Base-by-base conservation (phyloP, 108 stramenopile species). In the Conticribra weissflogii region DNA sequence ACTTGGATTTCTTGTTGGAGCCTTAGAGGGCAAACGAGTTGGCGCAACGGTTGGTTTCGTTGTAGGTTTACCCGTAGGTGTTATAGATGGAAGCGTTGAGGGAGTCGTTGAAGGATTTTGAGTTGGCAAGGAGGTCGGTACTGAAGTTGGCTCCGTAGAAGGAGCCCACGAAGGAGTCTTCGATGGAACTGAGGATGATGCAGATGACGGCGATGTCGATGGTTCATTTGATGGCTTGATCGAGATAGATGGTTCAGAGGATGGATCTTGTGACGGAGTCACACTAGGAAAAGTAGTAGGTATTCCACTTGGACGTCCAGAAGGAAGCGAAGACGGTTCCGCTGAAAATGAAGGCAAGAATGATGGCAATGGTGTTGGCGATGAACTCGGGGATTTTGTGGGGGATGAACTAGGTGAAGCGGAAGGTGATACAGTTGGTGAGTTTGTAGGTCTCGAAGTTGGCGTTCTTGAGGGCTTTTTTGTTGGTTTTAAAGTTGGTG, bases 51-150 rank as follows among this genome's bases (percentile, higher is more conserved):
- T 62, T 47, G 61, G 61, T 1, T 27, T 5, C 25, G 8, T 49
- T 49, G 47, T 62, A 27, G 61, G 61, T 2, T 29, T 24, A 5
- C 5, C 46, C 2, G 47, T 62, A 18, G 61, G 61, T 1, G 7
- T n/a, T 27, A 14, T 2, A 53, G 23, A 12, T 12, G 3, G 21
- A 53, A 14, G 52, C 12, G 50, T n/a, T 2, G 66, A 57, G 14
- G 66, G 64, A 32, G 14, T 7, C 0, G 32, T 59, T 23, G 57
- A 36, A 3, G 68, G 68, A 36, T 44, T 27, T 29, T 23, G 5
- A 24, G 72, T 58, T 8, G 64, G 65, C 17, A 65, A 58, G n/a
- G 34, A 34, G 12, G 65, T 66, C 15, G 72, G 72, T 31, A 17
- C 2, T 0, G 9, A 23, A 27, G 65, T 56, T 24, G 72, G 72